phyloP scores from a whole-genome alignment of 768 basidiomycete genomes.

The Tephrocybe sp. region DNA sequence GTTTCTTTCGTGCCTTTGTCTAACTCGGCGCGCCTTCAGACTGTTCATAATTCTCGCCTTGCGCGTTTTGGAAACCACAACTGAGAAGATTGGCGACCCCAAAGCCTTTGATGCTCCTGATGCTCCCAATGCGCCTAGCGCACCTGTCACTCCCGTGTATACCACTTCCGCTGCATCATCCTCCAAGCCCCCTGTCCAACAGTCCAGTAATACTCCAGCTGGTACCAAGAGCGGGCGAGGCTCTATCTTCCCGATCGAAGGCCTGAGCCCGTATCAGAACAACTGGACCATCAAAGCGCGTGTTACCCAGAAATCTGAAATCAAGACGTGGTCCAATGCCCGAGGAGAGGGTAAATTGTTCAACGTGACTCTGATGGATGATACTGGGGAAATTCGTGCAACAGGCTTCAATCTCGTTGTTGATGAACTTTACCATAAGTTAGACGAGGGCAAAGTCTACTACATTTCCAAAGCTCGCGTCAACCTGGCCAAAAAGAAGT shows the following conservation, averaged over 20 bases:
- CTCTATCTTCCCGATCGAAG: constrained; percentile 79
- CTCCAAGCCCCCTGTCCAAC: constrained; percentile 18
- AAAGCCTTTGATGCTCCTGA: constrained; percentile 29
- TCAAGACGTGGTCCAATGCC: constrained; percentile 85
- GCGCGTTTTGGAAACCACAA: constrained; percentile 47
- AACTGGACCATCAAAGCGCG: constrained; percentile 98
- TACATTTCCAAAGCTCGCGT: constrained; percentile 88
- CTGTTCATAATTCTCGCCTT: constrained; percentile 79
- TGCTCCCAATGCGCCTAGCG: constrained; percentile 24
- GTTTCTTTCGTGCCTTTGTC: not conserved
- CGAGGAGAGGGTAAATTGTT: constrained; percentile 95
- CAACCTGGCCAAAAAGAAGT: constrained; percentile 96
- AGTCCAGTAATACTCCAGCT: constrained; percentile 8
- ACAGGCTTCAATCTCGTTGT: constrained; percentile 89
- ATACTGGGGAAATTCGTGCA: constrained; percentile 86
- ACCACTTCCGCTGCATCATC: constrained; percentile 20
- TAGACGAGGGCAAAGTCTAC: constrained; percentile 93
- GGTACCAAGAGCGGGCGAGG: constrained; percentile 26
- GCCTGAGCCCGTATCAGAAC: constrained; percentile 94
- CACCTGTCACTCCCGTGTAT: constrained; percentile 18
- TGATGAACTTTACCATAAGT: constrained; percentile 76
- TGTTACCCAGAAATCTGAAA: constrained; percentile 85
- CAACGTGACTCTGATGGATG: constrained; percentile 91
- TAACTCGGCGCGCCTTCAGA: constrained; percentile 34
- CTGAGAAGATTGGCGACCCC: constrained; percentile 74